Evolutionary conservation across 805 yeast species (phyloP).

Genomic region (Lipomyces orientalis): DNA sequence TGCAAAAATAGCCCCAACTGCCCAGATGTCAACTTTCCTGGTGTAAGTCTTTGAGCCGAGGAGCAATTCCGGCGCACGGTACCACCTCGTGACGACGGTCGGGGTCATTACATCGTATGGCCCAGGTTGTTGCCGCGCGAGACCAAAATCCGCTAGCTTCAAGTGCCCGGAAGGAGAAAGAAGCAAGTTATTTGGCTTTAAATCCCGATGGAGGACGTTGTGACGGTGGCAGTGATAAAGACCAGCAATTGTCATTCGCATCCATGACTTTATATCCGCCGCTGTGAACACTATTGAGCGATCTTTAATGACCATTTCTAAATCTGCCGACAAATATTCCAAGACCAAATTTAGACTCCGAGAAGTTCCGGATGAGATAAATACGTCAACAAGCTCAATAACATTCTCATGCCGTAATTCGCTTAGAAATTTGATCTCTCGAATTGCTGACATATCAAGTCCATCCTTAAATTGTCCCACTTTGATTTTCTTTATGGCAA

Average conservation of each 20-base stretch:
- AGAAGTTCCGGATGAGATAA: slow-evolving; percentile 51
- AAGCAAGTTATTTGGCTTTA: slow-evolving; percentile 61
- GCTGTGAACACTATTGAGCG: slow-evolving; percentile 74
- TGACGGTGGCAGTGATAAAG: slow-evolving; percentile 94
- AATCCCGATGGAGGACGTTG: slow-evolving; percentile 76
- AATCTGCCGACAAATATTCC: slow-evolving; percentile 89
- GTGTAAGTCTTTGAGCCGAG: slow-evolving; percentile 90
- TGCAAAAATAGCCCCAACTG: slow-evolving; percentile 94
- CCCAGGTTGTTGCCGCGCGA: slow-evolving; percentile 82
- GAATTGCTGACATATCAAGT: slow-evolving; percentile 93
- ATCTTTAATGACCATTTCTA: slow-evolving; percentile 88
- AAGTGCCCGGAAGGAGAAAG: slow-evolving; percentile 86
- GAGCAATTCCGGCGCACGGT: slow-evolving; percentile 91
- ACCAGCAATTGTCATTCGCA: slow-evolving; percentile 92
- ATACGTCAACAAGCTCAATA: slow-evolving; percentile 88
- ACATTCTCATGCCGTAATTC: slow-evolving; percentile 80
- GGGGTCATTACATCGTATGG: slow-evolving; percentile 76
- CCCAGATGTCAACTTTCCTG: slow-evolving; percentile 92
- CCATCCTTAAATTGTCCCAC: slow-evolving; percentile 96
- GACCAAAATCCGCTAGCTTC: slow-evolving; percentile 96
- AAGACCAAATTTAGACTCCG: slow-evolving; percentile 79
- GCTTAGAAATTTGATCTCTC: slow-evolving; percentile 88
- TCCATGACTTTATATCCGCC: slow-evolving; percentile 91
- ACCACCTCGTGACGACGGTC: slow-evolving; percentile 97
- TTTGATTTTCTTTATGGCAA: slow-evolving; percentile 95